Conservation (phyloP, 2,329 filamentous ascomycete genomes). For the Fusarium pseudocircinatum region DNA sequence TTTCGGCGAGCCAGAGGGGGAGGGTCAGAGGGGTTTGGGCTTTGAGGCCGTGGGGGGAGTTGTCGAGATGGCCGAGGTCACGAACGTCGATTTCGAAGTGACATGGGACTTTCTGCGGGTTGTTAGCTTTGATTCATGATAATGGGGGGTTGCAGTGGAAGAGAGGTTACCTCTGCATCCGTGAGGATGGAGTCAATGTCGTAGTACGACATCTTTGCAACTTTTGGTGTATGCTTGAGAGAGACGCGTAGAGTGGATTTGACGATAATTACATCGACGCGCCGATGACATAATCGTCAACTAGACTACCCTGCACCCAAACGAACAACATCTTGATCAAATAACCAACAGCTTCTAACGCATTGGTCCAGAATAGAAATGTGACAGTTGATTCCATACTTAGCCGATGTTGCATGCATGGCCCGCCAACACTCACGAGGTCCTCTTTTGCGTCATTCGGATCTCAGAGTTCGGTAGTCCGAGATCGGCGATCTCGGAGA, state of each 20-base stretch:
- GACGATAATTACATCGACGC: slow-evolving; percentile 17
- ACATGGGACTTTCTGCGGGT: slow-evolving; percentile 87
- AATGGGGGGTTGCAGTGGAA: not conserved
- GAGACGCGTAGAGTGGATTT: slow-evolving; percentile 35
- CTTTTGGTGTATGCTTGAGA: slow-evolving; percentile 13
- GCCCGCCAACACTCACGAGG: not conserved
- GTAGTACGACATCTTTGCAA: slow-evolving; percentile 75
- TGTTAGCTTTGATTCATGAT: not conserved
- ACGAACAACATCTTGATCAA: not conserved
- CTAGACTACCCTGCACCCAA: slow-evolving; percentile 7
- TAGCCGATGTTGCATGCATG: not conserved
- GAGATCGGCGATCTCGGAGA: slow-evolving; percentile 29
- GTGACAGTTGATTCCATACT: not conserved
- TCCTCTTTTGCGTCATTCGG: slow-evolving; percentile 3
- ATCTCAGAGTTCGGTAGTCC: slow-evolving; percentile 4
- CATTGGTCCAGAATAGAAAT: not conserved
- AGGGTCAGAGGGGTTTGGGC: slow-evolving; percentile 82
- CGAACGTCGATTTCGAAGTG: slow-evolving; percentile 92
- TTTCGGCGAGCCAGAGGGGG: slow-evolving; percentile 93
- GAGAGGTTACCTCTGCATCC: slow-evolving; percentile 72
- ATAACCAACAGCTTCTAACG: not conserved
- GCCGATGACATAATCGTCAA: slow-evolving; percentile 41
- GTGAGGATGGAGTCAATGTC: slow-evolving; percentile 86
- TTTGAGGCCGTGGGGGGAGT: slow-evolving; percentile 80
- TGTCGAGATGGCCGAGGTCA: slow-evolving; percentile 88